Evolutionary conservation across 1,139 yeast species (phyloP), one percentile per base, ranked within the genome.

Genomic region (Sugiyamaella neomexicana): DNA sequence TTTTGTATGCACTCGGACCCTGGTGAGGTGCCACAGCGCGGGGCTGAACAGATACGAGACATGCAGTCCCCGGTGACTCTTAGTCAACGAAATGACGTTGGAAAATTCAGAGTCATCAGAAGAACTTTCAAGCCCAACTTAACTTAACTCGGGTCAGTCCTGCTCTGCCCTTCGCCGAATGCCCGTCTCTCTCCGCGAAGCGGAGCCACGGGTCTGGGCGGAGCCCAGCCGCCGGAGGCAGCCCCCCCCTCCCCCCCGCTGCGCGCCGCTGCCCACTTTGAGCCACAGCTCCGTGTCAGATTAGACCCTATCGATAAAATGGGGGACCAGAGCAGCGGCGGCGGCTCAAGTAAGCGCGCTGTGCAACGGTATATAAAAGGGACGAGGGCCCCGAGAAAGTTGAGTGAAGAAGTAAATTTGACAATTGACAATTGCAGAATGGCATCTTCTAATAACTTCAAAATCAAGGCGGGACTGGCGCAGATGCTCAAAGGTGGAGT

Each of bases 401-500:
- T 12, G 6, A 32, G 37, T 32, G 4, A 13, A 4, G n/a, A 12
- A 32, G 37, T 32, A 12, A 12, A 32, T 32, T 32, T 7, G 37
- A 5, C 5, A 3, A 3, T 20, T 20, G 25, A 20, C 25, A 17
- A 12, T 51, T 53, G 56, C 20, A 20, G 5, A 20, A 20, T 20
- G 25, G 25, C 25, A 20, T 20, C 53, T n/a, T 25, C 48, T 8
- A 56, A 53, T 34, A 52, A 56, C 44, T 84, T 83, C 72, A 81
- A 83, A 67, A 77, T 86, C 58, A 87, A 87, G 72, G 82, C 89
- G 54, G 95, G 95, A 16, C 77, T 88, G 68, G 95, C 96, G 59
- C 93, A 88, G 72, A 88, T 88, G 95, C 79, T 88, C 60, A 88
- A 88, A 68, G 93, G 75, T 43, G 81, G 95, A 73, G 84, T 80